Evolutionary conservation across 768 basidiomycete genomes (phyloP).

Genomic region (Asterophora lycoperdoides): DNA sequence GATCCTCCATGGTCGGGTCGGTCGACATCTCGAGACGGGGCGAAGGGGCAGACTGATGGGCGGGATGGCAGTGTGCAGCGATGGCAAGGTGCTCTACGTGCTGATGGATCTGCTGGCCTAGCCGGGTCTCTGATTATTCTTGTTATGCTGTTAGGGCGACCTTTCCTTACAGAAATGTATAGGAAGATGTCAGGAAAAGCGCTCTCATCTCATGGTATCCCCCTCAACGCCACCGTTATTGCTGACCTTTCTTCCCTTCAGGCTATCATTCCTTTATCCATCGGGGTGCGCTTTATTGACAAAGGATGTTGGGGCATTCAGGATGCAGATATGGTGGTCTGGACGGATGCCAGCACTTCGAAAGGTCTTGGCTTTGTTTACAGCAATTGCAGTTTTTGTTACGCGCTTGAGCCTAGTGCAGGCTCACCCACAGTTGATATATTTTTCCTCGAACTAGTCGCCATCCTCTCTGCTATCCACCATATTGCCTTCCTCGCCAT

Average conservation of each 20-base stretch:
- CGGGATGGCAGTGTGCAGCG: no score
- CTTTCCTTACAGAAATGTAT: slow-evolving; percentile 15
- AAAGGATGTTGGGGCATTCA: slow-evolving; percentile 9
- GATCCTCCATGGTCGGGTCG: no score
- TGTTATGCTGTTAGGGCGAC: slow-evolving; percentile 11
- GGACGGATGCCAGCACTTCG: slow-evolving; percentile 20
- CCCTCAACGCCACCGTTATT: not conserved
- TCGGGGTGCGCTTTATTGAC: slow-evolving; percentile 17
- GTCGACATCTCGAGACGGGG: no score
- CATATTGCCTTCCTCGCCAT: slow-evolving; percentile 4
- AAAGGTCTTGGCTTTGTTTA: slow-evolving; percentile 13
- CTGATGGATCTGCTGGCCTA: no score
- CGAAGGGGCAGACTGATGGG: no score
- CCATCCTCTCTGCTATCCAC: slow-evolving; percentile 4
- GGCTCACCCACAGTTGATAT: slow-evolving; percentile 18
- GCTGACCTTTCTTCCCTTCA: not conserved
- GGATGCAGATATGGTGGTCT: slow-evolving; percentile 18
- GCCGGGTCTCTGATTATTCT: slow-evolving; percentile 29
- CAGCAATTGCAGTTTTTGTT: slow-evolving; percentile 12
- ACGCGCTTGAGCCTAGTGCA: slow-evolving; percentile 1
- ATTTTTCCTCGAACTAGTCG: slow-evolving; percentile 14
- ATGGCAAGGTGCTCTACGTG: no score
- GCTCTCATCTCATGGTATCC: not conserved
- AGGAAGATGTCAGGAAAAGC: slow-evolving; percentile 8
- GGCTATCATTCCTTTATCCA: slow-evolving; percentile 3